Base-by-base conservation (phyloP, 371 early-diverging fungal species). In the Mortierella sp. region DNA sequence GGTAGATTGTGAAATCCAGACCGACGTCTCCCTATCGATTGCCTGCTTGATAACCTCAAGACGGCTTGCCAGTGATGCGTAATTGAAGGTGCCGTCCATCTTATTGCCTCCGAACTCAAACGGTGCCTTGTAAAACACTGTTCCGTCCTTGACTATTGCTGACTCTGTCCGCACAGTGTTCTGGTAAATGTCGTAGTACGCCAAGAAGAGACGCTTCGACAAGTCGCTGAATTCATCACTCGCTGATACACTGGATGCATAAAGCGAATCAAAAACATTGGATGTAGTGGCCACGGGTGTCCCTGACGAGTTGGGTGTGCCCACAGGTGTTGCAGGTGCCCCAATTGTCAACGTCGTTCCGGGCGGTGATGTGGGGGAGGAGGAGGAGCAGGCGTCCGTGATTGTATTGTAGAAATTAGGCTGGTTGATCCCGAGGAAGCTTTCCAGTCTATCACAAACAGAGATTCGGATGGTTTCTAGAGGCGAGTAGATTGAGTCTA, bases 391-490 rank as follows among this genome's bases (percentile, higher is more conserved):
- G 1, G 43, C 24, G 46, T 66, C 63, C 14, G 68, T 43, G 19
- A 60, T 22, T 44, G 47, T 47, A 22, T 50, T 63, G 51, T 46
- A 60, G 13, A 22, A 48, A 2, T 54, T 24, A 28, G 37, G 66
- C 39, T 62, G 67, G 19, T 79, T 78, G 34, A 82, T 63, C 13
- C 64, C 79, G 22, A 79, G 64, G 25, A 79, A 73, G 24, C 77
- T 57, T 51, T 87, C 87, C 50, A 87, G 52, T 10, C 88, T 79
- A 47, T 85, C 83, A 61, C 85, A 85, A 9, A 88, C 50, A 12
- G 83, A 78, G 24, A 88, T 79, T 16, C 88, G 81, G 27, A 88
- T 62, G 2, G 88, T 88, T 58, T 88, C 88, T 85, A 63, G 24
- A 67, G 14, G 48, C 34, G 34, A 34, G 54, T 46, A 24, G 17